Evolutionary conservation across 805 yeast genomes (phyloP), one percentile per base, ranked within the genome.

Genomic region (Pichia insulana): DNA sequence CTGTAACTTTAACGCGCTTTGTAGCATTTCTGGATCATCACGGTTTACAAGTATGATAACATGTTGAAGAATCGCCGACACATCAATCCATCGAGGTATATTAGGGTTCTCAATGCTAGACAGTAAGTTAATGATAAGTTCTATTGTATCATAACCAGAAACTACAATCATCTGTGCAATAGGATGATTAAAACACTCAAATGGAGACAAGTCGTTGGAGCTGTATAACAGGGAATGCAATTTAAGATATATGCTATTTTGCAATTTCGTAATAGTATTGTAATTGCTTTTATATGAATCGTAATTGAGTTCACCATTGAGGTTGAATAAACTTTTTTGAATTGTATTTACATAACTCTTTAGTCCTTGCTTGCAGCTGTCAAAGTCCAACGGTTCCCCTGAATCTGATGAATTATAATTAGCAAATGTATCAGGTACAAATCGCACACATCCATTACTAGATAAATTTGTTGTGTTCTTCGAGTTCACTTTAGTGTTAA

Each of bases 181-280:
- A 0, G 97, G 97, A 56, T 89, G 96, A 50, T 83, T 80, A 58
- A 88, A 79, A 5, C 87, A 80, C 59, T 90, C 97, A 56, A 84
- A 86, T 2, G 90, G 79, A 2, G 85, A 76, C 8, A 84, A 62
- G 7, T 71, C 70, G 12, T 75, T 70, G 11, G 82, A 69, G 3
- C 86, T 70, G 7, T 83, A 64, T 34, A 83, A 54, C 49, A 76
- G 72, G 26, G 78, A 69, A 50, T 83, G 69, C 48, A 78, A 69
- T 40, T 71, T 73, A 47, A 75, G 63, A 55, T 80, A 85, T 9
- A 80, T 61, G 4, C 75, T 67, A 41, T 67, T 67, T 40, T 67
- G 68, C 33, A 73, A 37, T 9, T 19, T 35, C 17, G 26, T 32
- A 12, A 39, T 42, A 5, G 10, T 12, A 0, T n/a, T 12, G 28